Percentiles rank a stretch among this genome's conserved stretches.
Conservation (phyloP, 805 yeast genomes). For the Spathaspora hagerdaliae region DNA sequence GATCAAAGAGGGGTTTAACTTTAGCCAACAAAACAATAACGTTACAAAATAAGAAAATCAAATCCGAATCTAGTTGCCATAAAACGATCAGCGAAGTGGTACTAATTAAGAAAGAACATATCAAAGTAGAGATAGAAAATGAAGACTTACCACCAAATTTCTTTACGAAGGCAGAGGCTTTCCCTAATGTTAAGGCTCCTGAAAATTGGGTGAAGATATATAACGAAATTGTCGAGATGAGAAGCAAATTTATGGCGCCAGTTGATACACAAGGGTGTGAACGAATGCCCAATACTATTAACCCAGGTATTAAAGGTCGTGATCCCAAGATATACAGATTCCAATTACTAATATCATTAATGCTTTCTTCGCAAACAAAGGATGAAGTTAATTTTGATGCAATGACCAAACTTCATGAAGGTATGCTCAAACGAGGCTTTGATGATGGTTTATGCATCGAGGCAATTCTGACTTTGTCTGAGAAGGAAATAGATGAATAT, state of each 20-base stretch:
- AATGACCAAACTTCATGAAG: constrained; percentile 54
- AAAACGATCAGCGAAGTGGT: not conserved
- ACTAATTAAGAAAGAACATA: constrained; percentile 1
- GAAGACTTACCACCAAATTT: constrained; percentile 6
- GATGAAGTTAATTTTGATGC: constrained; percentile 82
- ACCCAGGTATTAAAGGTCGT: constrained; percentile 23
- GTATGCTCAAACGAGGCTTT: constrained; percentile 36
- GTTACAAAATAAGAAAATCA: no score
- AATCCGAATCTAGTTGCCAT: no score
- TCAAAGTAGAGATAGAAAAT: constrained; percentile 6
- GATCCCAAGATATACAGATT: constrained; percentile 50
- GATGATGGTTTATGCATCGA: constrained; percentile 54
- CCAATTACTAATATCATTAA: constrained; percentile 73
- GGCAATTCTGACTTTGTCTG: constrained; percentile 48
- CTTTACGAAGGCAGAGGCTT: constrained; percentile 6
- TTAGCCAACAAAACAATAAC: no score
- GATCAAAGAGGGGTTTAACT: no score
- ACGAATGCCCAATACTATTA: constrained; percentile 43
- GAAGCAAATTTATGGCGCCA: constrained; percentile 66
- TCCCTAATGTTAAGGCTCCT: constrained; percentile 19
- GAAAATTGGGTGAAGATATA: constrained; percentile 54
- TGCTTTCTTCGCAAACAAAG: constrained; percentile 89
- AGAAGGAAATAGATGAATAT: constrained; percentile 54
- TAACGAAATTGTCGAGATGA: constrained; percentile 60
- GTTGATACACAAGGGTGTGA: constrained; percentile 91